These are phyloP conservation scores for Penicillium tannophilum DNA, from an alignment of 495 filamentous ascomycete species.

Conservation along the genomic window DNA sequence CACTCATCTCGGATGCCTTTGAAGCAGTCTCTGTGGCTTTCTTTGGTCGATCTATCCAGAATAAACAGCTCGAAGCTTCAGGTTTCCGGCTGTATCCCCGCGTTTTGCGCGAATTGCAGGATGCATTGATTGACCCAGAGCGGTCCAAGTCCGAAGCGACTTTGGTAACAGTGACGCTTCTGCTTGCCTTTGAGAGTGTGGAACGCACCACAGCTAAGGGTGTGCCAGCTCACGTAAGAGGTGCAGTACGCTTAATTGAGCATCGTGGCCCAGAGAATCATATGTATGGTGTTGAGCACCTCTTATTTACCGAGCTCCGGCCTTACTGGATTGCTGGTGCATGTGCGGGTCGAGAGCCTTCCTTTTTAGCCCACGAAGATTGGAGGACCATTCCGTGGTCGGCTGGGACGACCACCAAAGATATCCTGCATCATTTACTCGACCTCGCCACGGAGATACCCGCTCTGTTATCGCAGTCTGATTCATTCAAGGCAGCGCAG, in stretches of 20 bases:
- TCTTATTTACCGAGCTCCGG: slow-evolving; percentile 45
- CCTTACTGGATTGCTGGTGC: slow-evolving; percentile 48
- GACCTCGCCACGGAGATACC: slow-evolving; percentile 46
- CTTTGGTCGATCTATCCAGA: slow-evolving; percentile 43
- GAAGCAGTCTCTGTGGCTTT: slow-evolving; percentile 47
- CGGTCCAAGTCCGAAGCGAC: slow-evolving; percentile 47
- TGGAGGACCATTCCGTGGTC: slow-evolving; percentile 52
- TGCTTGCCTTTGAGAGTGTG: slow-evolving; percentile 51
- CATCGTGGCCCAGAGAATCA: slow-evolving; percentile 50
- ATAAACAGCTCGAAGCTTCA: slow-evolving; percentile 40
- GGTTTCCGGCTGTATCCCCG: slow-evolving; percentile 44
- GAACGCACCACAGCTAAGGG: slow-evolving; percentile 42
- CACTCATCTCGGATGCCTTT: slow-evolving; percentile 44
- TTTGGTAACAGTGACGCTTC: slow-evolving; percentile 44
- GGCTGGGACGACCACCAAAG: slow-evolving; percentile 41
- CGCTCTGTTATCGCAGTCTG: slow-evolving; percentile 34
- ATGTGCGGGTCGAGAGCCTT: slow-evolving; percentile 33
- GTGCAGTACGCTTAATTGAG: slow-evolving; percentile 45
- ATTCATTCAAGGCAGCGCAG: slow-evolving; percentile 32
- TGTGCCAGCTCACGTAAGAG: slow-evolving; percentile 43
- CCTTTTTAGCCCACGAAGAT: slow-evolving; percentile 42
- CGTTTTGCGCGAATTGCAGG: slow-evolving; percentile 42
- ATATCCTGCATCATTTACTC: slow-evolving; percentile 44
- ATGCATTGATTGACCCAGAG: slow-evolving; percentile 44
- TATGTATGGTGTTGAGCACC: slow-evolving; percentile 48